A percentile compares a stretch with the other conserved stretches of the same genome.
Conservation (phyloP, 108 stramenopile species). For the Skeletonema potamos region DNA sequence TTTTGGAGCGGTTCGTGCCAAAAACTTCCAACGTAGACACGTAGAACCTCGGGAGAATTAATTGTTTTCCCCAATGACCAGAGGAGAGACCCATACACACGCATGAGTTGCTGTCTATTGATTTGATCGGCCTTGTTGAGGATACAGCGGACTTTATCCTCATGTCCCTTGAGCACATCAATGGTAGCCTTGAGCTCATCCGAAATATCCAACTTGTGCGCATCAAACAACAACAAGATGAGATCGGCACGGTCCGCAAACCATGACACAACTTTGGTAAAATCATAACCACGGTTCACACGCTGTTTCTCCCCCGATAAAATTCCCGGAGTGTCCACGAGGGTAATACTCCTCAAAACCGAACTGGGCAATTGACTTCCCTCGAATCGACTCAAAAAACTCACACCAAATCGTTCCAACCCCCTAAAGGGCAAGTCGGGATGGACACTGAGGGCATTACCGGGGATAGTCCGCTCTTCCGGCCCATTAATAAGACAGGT, state of each 20-base stretch:
- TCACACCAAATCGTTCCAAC: constrained; percentile 92
- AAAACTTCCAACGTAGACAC: constrained; percentile 98
- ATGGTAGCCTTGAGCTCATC: constrained; percentile 97
- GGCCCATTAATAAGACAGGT: constrained; percentile 94
- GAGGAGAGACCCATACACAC: constrained; percentile 97
- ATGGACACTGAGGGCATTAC: constrained; percentile 97
- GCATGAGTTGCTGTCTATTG: constrained; percentile 96
- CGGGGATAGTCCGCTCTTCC: constrained; percentile 96
- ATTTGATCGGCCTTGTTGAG: constrained; percentile 99
- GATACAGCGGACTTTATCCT: constrained; percentile 99
- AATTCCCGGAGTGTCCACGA: constrained; percentile 98
- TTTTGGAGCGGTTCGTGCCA: constrained; percentile 82
- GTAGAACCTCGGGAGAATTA: constrained; percentile 91
- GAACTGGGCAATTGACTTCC: constrained; percentile 85
- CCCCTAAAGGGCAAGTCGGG: constrained; percentile 96
- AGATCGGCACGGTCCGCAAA: constrained; percentile 96
- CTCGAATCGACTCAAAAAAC: constrained; percentile 95
- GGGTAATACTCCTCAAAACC: constrained; percentile 87
- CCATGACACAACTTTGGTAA: constrained; percentile 93
- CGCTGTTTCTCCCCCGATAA: constrained; percentile 98
- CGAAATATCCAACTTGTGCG: constrained; percentile 99
- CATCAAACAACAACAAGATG: constrained; percentile 98
- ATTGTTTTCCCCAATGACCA: constrained; percentile 98
- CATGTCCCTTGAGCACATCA: constrained; percentile 95
- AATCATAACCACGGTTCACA: constrained; percentile 92